A percentile compares a stretch with the other conserved stretches of the same genome.
phyloP scores from a whole-genome alignment of 1,284 basidiomycete species.

The Athelia sp. region DNA sequence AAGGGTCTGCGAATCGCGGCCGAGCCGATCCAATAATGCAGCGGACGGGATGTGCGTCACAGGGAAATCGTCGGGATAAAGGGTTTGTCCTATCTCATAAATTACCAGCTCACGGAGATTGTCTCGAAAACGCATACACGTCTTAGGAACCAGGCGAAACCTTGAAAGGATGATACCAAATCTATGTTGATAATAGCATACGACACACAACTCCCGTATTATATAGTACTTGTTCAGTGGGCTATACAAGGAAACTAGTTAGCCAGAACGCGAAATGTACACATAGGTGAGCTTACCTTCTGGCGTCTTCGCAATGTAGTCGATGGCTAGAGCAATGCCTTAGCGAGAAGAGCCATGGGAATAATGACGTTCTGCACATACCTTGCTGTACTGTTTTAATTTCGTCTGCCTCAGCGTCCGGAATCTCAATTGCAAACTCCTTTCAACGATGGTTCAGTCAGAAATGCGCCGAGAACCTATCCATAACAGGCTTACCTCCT shows the following conservation, averaged over 20 bases:
- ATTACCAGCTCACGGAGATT: too few relatives aligned
- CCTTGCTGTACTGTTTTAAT: slow-evolving; percentile 95
- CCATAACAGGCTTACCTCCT: slow-evolving; percentile 66
- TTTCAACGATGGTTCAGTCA: slow-evolving; percentile 23
- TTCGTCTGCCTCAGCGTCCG: slow-evolving; percentile 96
- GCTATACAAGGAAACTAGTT: background rate
- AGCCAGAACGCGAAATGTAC: slow-evolving; percentile 20
- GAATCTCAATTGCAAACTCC: slow-evolving; percentile 92
- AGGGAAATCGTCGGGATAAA: too few relatives aligned
- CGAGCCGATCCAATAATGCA: too few relatives aligned
- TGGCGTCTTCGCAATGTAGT: slow-evolving; percentile 95
- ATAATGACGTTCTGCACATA: slow-evolving; percentile 27
- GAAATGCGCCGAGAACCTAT: slow-evolving; percentile 2
- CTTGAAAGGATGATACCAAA: too few relatives aligned
- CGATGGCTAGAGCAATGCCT: slow-evolving; percentile 64
- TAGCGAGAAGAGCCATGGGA: background rate
- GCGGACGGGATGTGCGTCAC: too few relatives aligned
- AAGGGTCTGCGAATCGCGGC: too few relatives aligned
- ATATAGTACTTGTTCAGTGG: background rate
- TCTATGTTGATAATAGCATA: too few relatives aligned
- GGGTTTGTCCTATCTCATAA: too few relatives aligned
- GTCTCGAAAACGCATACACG: too few relatives aligned
- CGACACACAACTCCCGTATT: too few relatives aligned
- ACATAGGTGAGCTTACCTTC: slow-evolving; percentile 54
- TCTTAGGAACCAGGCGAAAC: too few relatives aligned